Evolutionary conservation across 345 rosid species (phyloP), one percentile per base, ranked within the genome.

Genomic region (Cardamine occulta): DNA sequence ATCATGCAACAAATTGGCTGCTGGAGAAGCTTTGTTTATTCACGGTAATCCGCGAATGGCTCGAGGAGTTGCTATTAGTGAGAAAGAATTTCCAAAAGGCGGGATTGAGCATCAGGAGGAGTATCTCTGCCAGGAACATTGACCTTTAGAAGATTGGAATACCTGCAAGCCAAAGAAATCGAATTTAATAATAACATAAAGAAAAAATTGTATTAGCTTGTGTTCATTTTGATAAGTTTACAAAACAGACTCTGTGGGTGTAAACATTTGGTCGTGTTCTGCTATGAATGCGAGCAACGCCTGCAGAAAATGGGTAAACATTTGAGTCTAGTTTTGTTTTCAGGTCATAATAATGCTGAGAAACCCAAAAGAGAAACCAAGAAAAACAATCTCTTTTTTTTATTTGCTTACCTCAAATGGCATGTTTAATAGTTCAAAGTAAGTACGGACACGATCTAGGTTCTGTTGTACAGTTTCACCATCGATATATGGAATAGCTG

Each of bases 401-500:
- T 3, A 39, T 40, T 58, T 42, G 45, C 78, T 73, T 85, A 85
- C 99, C 91, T 96, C 99, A 75, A 80, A 93, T 74, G 97, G 96
- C 98, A 96, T 90, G 82, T 96, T 96, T 68, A 96, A 70, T 52
- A 96, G 88, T 76, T 96, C 99, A 40, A 82, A 96, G 78, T 90
- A 96, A 57, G 91, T 86, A 18, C 98, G 91, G 66, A 96, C 98
- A 73, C 79, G 91, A 77, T 96, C 98, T 63, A 96, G 74, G 80
- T 80, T 89, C 79, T 86, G 89, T 69, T 83, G 94, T 56, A 93
- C 93, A 55, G 82, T 77, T 72, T 89, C 88, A 62, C 93, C 84
- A 62, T 93, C 90, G 51, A 93, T 85, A 39, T 91, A 89, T 52
- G 99, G 93, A 75, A 96, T 89, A 65, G 94, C 97, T 62, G 97